Evolutionary conservation across 805 yeast species (phyloP).

Genomic region (Scheffersomyces ergatensis): DNA sequence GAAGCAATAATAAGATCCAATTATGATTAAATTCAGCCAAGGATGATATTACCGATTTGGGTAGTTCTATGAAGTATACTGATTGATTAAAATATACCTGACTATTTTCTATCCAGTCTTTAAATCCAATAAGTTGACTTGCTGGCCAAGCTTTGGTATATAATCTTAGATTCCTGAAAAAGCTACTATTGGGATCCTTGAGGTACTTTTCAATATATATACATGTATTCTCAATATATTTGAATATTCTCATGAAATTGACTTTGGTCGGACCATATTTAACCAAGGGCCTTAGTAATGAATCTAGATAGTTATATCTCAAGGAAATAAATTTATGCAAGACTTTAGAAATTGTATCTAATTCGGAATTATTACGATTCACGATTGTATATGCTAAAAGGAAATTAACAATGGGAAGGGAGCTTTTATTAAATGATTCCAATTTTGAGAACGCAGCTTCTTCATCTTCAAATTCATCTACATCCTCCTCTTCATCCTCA

Average conservation of each 20-base stretch:
- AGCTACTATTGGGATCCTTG: constrained; percentile 5
- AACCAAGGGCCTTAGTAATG: constrained; percentile 7
- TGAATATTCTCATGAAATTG: constrained; percentile 26
- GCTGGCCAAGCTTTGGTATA: constrained; percentile 24
- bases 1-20: background rate
- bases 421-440: constrained; percentile 8
- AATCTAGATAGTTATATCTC: constrained; percentile 17
- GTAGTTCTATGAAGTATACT: constrained; percentile 1
- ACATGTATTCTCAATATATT: constrained; percentile 33
- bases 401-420: constrained; percentile 28
- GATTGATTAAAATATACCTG: constrained; percentile 11
- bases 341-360: constrained; percentile 16
- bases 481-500: constrained; percentile 6
- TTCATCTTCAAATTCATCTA: constrained; percentile 6
- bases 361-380: constrained; percentile 11
- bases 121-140: constrained; percentile 26
- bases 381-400: constrained; percentile 30
- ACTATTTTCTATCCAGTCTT: constrained; percentile 27
- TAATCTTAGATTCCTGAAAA: background rate
- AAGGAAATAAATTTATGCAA: constrained; percentile 21
- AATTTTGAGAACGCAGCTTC: constrained; percentile 3
- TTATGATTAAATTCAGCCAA: constrained; percentile 1
- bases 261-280: constrained; percentile 7
- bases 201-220: constrained; percentile 23
- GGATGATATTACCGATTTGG: background rate